phyloP scores from a whole-genome alignment of 805 yeast species.

The Wickerhamiella brachini region DNA sequence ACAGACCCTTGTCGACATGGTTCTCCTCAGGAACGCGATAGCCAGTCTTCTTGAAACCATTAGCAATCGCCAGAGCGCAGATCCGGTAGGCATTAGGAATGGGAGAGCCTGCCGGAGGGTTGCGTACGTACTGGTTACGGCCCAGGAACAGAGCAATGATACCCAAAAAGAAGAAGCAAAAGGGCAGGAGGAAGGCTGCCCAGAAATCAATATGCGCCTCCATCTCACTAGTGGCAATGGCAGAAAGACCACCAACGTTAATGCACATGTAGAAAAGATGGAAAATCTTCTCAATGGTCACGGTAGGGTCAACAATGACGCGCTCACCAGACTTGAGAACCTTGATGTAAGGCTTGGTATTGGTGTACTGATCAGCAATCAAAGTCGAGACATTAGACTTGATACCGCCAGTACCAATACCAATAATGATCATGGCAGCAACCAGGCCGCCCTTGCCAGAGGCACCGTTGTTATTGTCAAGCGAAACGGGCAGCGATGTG shows the following conservation, averaged over 20 bases:
- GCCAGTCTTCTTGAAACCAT: conserved; percentile 27
- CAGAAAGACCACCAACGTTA: conserved; percentile 61
- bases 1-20: conserved; percentile 2
- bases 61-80: conserved; percentile 31
- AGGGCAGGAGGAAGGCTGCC: conserved; percentile 62
- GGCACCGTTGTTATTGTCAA: conserved; percentile 23
- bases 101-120: conserved; percentile 49
- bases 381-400: conserved; percentile 63
- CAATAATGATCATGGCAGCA: conserved; percentile 44
- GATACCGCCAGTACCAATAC: conserved; percentile 71
- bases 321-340: conserved; percentile 47
- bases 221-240: conserved; percentile 62
- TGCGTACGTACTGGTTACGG: conserved; percentile 39
- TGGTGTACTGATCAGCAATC: conserved; percentile 61
- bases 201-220: conserved; percentile 46
- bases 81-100: conserved; percentile 40
- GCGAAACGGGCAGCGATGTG: conserved; percentile 53
- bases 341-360: conserved; percentile 44
- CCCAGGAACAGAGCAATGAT: conserved; percentile 40
- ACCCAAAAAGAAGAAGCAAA: conserved; percentile 52
- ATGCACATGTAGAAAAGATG: conserved; percentile 66
- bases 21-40: conserved; percentile 1
- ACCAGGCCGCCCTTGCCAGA: conserved; percentile 42
- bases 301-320: conserved; percentile 55
- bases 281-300: conserved; percentile 60